phyloP scores from a whole-genome alignment of 768 basidiomycete genomes.

The Suillus cothurnatus region DNA sequence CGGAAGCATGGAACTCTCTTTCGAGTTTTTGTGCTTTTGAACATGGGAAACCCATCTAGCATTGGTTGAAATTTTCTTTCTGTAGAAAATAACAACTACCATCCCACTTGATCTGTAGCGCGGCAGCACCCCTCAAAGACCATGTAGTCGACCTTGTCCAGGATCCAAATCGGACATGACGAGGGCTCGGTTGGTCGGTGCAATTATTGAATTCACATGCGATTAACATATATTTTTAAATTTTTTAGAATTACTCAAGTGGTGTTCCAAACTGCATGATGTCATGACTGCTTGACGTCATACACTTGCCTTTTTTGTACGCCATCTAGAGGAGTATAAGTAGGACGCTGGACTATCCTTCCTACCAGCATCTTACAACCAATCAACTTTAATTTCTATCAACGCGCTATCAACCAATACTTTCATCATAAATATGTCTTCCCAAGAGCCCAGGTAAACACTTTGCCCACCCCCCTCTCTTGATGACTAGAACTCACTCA shows the following conservation, averaged over 20 bases:
- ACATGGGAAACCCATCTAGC: background rate
- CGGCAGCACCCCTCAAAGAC: background rate
- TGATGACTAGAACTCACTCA: background rate
- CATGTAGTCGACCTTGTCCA: background rate
- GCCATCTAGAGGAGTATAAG: constrained; percentile 28
- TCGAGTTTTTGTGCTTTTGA: background rate
- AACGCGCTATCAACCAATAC: background rate
- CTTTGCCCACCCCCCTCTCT: background rate
- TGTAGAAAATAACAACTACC: background rate
- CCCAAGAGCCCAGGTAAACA: constrained; percentile 31
- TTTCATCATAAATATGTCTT: constrained; percentile 17
- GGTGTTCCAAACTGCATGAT: constrained; percentile 24
- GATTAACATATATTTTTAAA: background rate
- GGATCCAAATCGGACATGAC: too few relatives aligned
- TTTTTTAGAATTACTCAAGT: background rate
- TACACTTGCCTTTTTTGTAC: constrained; percentile 34
- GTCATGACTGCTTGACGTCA: constrained; percentile 28
- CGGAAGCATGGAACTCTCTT: background rate
- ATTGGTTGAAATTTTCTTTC: background rate
- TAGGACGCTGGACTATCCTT: constrained; percentile 2
- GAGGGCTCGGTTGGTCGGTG: too few relatives aligned
- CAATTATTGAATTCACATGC: background rate
- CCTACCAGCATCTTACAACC: constrained; percentile 13
- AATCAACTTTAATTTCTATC: constrained; percentile 11
- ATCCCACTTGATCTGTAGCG: background rate